These are phyloP conservation scores for Solanum chacoense DNA, from an alignment of 305 asterid species.

Conservation along the genomic window DNA sequence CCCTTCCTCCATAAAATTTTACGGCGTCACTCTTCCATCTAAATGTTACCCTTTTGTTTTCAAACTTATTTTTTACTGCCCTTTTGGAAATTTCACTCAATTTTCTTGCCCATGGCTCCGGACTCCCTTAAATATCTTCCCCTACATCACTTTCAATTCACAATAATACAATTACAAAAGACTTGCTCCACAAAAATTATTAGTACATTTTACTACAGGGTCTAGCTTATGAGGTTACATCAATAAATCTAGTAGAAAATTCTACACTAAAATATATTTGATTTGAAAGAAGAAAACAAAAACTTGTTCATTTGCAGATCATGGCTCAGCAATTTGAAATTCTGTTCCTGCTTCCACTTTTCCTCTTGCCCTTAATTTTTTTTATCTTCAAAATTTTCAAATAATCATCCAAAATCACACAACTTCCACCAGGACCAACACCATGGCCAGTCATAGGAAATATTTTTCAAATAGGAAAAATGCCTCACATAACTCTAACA, in stretches of 20 bases:
- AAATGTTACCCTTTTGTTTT: too few relatives aligned
- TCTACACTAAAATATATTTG: not conserved
- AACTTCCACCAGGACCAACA: constrained; percentile 26
- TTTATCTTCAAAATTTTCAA: not conserved
- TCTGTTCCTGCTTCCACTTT: not conserved
- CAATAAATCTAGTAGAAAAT: not conserved
- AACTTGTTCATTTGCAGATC: not conserved
- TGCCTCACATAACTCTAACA: constrained; percentile 13
- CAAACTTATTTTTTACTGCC: too few relatives aligned
- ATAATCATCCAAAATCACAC: not conserved
- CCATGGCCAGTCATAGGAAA: constrained; percentile 31
- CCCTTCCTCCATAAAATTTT: too few relatives aligned
- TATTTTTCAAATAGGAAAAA: constrained; percentile 12
- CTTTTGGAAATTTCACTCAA: too few relatives aligned
- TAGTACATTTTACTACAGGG: not conserved
- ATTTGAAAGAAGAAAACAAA: not conserved
- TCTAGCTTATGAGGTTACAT: not conserved
- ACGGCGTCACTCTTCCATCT: too few relatives aligned
- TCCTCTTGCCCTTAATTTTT: not conserved
- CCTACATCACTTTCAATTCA: not conserved
- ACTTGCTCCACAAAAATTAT: not conserved
- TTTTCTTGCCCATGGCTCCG: too few relatives aligned
- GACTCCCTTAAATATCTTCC: not conserved
- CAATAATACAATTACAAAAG: not conserved
- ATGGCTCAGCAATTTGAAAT: constrained; percentile 5